A percentile compares a stretch with the other conserved stretches of the same genome.
Conservation (phyloP, 2,329 filamentous ascomycete species). For the Periconia sp. region DNA sequence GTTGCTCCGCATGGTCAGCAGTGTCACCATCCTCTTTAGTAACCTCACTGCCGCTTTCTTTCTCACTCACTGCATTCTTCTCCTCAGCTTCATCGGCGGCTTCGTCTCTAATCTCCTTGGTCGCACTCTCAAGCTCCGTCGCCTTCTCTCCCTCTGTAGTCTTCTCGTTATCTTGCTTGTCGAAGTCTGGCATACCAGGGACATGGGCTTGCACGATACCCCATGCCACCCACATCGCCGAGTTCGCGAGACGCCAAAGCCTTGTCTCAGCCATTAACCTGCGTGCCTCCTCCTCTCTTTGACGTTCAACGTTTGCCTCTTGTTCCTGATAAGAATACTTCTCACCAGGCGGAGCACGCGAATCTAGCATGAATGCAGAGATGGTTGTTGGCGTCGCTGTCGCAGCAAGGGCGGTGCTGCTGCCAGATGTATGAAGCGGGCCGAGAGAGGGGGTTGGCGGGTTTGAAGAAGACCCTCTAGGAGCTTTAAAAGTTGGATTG, state of each 20-base stretch:
- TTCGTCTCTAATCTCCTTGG: slow-evolving; percentile 24
- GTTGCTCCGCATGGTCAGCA: slow-evolving; percentile 45
- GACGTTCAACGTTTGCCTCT: slow-evolving; percentile 61
- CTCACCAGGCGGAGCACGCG: slow-evolving; percentile 43
- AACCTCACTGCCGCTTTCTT: slow-evolving; percentile 28
- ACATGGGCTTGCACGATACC: slow-evolving; percentile 94
- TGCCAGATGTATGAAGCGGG: slow-evolving; percentile 37
- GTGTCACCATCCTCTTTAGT: slow-evolving; percentile 31
- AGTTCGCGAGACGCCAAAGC: slow-evolving; percentile 87
- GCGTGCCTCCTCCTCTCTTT: slow-evolving; percentile 70
- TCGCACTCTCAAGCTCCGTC: slow-evolving; percentile 34
- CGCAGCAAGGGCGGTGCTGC: slow-evolving; percentile 39
- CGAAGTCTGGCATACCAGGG: slow-evolving; percentile 68
- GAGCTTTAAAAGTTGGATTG: slow-evolving; percentile 68
- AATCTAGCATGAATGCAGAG: slow-evolving; percentile 79
- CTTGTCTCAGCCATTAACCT: slow-evolving; percentile 78
- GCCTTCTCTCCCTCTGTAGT: slow-evolving; percentile 22
- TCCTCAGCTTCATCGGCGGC: slow-evolving; percentile 13
- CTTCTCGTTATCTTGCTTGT: slow-evolving; percentile 24
- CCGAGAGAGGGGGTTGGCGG: slow-evolving; percentile 42
- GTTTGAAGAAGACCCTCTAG: slow-evolving; percentile 59
- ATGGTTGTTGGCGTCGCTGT: slow-evolving; percentile 48
- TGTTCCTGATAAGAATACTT: slow-evolving; percentile 42
- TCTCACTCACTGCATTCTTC: slow-evolving; percentile 34
- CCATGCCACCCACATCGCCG: slow-evolving; percentile 93